Base-by-base conservation (phyloP, 1,284 basidiomycete species). In the Boletus chippewaensis region DNA sequence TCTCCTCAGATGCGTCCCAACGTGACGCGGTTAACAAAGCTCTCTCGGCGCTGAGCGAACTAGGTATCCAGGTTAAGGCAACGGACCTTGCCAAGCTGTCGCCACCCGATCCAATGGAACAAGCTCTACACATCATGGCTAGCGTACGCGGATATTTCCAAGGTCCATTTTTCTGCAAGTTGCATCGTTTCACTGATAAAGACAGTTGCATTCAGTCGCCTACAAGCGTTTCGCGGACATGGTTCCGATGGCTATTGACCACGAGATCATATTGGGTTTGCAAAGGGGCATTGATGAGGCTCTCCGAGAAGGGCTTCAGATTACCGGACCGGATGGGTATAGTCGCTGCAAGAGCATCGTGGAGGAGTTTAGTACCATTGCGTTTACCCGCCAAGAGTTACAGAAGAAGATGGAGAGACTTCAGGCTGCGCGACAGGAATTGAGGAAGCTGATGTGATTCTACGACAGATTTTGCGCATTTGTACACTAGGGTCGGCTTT, bases 141-240 rank as follows among this genome's bases (percentile, higher is more conserved):
- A 44, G 31, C 20, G 42, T 44, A 24, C 42, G 20, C 13, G 42
- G 29, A 4, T 44, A 44, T 15, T 44, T 44, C 20, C 31, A 32
- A 44, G 31, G 42, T 44, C 2, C 7, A 28, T 20, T 11, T 22
- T 22, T 18, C 20, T 4, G 11, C 16, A 5, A 12, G 6, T 41
- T n/a, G 12, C 4, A 18, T 7, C 20, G 10, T 31, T 20, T 22
- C 13, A 6, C 20, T 32, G 16, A 31, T 13, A 12, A n/a, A 16
- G 18, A 22, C 16, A n/a, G 8, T 10, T 13, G 20, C 7, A 10
- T 11, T 10, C 54, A 86, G 85, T 87, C 1, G 75, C 84, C 0
- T 85, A 81, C 61, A 85, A 86, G 61, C 78, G 85, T 0, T 81
- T 85, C 45, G 70, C 71, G 0, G 86, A 89, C 55, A 77, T 76